Percentiles rank a stretch among this genome's conserved stretches.
phyloP scores from a whole-genome alignment of 306 rosid genomes.

The Vachellia collinsii region DNA sequence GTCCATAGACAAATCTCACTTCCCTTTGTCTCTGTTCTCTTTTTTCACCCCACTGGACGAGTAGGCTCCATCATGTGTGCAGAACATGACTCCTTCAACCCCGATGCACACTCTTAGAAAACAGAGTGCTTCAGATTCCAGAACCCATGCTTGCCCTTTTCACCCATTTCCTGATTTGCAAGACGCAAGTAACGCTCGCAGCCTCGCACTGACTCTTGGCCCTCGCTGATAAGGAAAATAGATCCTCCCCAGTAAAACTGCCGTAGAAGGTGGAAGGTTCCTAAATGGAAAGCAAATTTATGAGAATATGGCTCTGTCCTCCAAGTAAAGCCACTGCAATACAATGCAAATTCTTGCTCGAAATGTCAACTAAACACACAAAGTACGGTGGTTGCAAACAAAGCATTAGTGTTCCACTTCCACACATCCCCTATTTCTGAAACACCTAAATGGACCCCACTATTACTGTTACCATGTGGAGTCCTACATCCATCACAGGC shows the following conservation, averaged over 20 bases:
- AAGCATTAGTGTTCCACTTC: not conserved
- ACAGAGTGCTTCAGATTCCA: not conserved
- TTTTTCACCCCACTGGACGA: conserved; percentile 21
- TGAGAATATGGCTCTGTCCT: not conserved
- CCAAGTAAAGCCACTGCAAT: not conserved
- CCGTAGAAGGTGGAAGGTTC: not conserved
- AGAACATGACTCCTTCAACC: not conserved
- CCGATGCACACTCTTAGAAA: not conserved
- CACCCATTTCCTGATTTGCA: not conserved
- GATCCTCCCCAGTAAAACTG: conserved; percentile 16
- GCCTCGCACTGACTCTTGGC: not conserved
- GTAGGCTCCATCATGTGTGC: conserved; percentile 19
- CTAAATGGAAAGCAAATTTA: conserved; percentile 18
- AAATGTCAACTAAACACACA: not conserved
- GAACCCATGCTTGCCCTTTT: not conserved
- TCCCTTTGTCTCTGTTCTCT: conserved; percentile 25
- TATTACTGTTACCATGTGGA: not conserved
- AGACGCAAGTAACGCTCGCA: not conserved
- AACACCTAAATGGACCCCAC: not conserved
- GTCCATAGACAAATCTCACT: conserved; percentile 33
- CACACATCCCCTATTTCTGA: not conserved
- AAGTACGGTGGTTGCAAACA: not conserved
- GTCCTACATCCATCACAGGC: conserved; percentile 6
- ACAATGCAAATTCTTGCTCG: conserved; percentile 9
- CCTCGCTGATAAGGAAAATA: not conserved